A percentile compares a stretch with the other conserved stretches of the same genome.
Evolutionary conservation across 805 yeast genomes (phyloP).

Genomic region (Groenewaldozyma tartarivorans): DNA sequence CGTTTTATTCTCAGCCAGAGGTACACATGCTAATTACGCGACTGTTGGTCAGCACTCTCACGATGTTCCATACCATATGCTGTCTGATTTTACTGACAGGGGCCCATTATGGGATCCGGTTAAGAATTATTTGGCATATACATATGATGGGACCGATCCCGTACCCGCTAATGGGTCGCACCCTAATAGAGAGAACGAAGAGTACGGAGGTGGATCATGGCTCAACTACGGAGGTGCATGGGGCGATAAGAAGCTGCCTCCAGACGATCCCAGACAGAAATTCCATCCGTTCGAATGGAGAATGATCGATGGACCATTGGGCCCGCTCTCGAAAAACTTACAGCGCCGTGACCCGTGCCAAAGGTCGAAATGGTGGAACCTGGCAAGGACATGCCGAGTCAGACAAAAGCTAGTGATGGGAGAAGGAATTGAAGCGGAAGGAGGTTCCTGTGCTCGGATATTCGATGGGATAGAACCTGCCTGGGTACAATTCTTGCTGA

Average conservation of each 20-base stretch:
- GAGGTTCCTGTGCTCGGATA: slow-evolving; percentile 67
- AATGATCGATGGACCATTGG: slow-evolving; percentile 87
- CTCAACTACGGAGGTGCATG: slow-evolving; percentile 71
- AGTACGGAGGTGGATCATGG: slow-evolving; percentile 54
- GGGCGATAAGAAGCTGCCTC: slow-evolving; percentile 73
- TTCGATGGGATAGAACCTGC: slow-evolving; percentile 45
- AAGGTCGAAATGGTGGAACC: slow-evolving; percentile 86
- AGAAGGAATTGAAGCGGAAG: slow-evolving; percentile 80
- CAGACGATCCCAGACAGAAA: slow-evolving; percentile 67
- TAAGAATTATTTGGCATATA: slow-evolving; percentile 70
- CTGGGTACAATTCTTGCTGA: slow-evolving; percentile 38
- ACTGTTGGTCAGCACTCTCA: slow-evolving; percentile 95
- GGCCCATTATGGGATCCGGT: slow-evolving; percentile 96
- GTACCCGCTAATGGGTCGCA: slow-evolving; percentile 32
- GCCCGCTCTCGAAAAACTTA: slow-evolving; percentile 76
- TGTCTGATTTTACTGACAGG: slow-evolving; percentile 88
- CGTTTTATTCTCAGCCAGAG: slow-evolving; percentile 80
- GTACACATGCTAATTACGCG: slow-evolving; percentile 95
- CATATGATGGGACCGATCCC: slow-evolving; percentile 37
- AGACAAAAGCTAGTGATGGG: slow-evolving; percentile 70
- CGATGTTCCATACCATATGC: slow-evolving; percentile 84
- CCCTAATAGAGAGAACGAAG: slow-evolving; percentile 39
- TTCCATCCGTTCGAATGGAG: slow-evolving; percentile 87
- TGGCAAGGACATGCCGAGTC: slow-evolving; percentile 73
- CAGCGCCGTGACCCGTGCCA: slow-evolving; percentile 68